Base-by-base conservation (phyloP, 192 early-diverging fungal species). In the Coemansia umbellata region DNA sequence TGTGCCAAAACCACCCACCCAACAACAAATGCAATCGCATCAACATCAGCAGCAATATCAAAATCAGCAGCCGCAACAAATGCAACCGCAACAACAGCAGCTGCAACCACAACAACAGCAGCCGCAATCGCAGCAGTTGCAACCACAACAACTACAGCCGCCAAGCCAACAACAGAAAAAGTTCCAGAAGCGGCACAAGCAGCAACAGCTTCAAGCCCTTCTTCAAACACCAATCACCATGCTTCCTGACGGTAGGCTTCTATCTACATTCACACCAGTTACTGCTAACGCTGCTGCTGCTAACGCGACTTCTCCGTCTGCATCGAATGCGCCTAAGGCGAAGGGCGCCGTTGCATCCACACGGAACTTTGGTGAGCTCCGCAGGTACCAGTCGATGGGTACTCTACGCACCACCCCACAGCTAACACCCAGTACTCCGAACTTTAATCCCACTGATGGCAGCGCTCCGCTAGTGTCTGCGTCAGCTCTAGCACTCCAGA, bases 381-480 rank as follows among this genome's bases (percentile, higher is more conserved):
- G 72, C n/a, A 65, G 64, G 53, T 59, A 75, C 57, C 65, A 68
- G 61, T 75, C 72, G 11, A 63, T 62, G 60, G 65, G 60, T 31
- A 60, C 65, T 31, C 65, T 75, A 27, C 56, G 72, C 15, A 40
- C 39, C 10, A 42, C 44, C 9, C 24, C 24, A 22, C 43, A 45
- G 43, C 14, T 45, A n/a, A 45, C 24, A 14, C 43, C 43, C 14
- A 45, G 21, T 7, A 45, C 14, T 4, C 24, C 5, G 2, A 11
- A 26, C 9, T 45, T 26, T 28, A n/a, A n/a, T n/a, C 24, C 24
- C 51, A 15, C 28, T 28, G 36, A 10, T 6, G 21, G 28, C 49
- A 58, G n/a, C 22, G 43, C 28, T 9, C n/a, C 37, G 19, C 15
- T 51, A 1, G 47, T 33, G 0, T 19, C 49, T 2, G 28, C 42